Base-by-base conservation (phyloP, 306 rosid genomes). In the Inga oerstediana region DNA sequence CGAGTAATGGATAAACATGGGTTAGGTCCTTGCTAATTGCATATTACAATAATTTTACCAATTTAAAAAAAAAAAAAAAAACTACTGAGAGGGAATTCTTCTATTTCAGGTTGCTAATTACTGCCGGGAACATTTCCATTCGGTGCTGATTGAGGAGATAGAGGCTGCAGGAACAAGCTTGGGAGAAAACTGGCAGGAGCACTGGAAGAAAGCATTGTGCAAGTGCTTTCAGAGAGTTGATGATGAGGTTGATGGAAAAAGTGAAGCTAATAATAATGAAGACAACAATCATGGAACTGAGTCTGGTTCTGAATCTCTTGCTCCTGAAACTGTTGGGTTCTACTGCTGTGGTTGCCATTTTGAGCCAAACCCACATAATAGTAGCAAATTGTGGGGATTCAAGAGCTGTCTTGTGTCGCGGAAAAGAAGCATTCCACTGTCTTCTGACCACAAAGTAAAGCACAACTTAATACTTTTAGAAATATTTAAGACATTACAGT, bases 331-430 rank as follows among this genome's bases (percentile, higher is more conserved):
- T 58, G 92, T 81, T 39, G 98, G 98, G 98, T 44, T 94, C 98
- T 79, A 94, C 98, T 17, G 97, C 98, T 22, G 95, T 89, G 87
- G 95, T 91, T 43, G 90, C 94, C 71, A 70, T 94, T 83, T 84
- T 94, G 15, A 87, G 88, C 85, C 89, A 88, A 81, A 86, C 85
- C 7, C 90, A 87, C 84, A 88, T 94, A 67, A 79, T 91, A 72
- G 89, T 92, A 54, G 92, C 95, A 52, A 94, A 94, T 71, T 92
- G 92, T 84, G 98, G 98, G 56, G 98, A 94, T 84, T 94, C 98
- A 17, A 87, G 98, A 71, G 93, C 97, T 24, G 95, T 94, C 56
- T 81, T 94, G 89, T 94, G 76, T 52, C 91, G 97, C 17, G 95
- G 98, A 82, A 94, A 89, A 89, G 86, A 74, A 37, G 87, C 91